Evolutionary conservation across 2,329 filamentous ascomycete species (phyloP).

Genomic region (Scedosporium aurantiacum): DNA sequence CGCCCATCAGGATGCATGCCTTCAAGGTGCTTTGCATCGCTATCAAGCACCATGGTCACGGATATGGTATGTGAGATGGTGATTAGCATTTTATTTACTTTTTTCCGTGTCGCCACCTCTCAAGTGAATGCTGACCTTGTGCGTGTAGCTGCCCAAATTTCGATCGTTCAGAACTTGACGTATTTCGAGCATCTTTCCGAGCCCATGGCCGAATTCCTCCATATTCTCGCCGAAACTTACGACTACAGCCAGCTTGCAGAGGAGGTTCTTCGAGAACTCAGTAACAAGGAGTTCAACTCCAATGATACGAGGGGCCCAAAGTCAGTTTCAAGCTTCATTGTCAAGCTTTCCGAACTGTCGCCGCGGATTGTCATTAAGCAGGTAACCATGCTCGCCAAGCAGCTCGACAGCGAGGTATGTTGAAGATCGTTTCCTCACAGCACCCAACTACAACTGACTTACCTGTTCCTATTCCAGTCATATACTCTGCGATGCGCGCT

Average conservation of each 20-base stretch:
- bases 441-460: neutral
- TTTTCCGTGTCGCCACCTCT: neutral
- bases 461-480: constrained; percentile 38
- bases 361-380: constrained; percentile 93
- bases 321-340: constrained; percentile 87
- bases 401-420: constrained; percentile 80
- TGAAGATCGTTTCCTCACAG: neutral
- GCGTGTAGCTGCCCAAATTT: constrained; percentile 74
- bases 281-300: constrained; percentile 95
- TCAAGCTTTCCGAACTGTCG: constrained; percentile 84
- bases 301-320: constrained; percentile 94
- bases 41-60: constrained; percentile 95
- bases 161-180: constrained; percentile 91
- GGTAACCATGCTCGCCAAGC: constrained; percentile 88
- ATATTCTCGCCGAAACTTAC: constrained; percentile 93
- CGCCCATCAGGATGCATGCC: constrained; percentile 83
- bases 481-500: constrained; percentile 88
- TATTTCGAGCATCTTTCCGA: constrained; percentile 99
- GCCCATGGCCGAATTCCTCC: constrained; percentile 95
- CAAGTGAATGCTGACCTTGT: constrained; percentile 16
- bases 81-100: neutral
- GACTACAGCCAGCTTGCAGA: constrained; percentile 93
- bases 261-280: constrained; percentile 85
- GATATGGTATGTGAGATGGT: constrained; percentile 55
- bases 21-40: constrained; percentile 96